Percentiles rank a stretch among this genome's conserved stretches.
Evolutionary conservation across 129 eudicot species (phyloP).

Genomic region (Centrapalus pauciflorus): DNA sequence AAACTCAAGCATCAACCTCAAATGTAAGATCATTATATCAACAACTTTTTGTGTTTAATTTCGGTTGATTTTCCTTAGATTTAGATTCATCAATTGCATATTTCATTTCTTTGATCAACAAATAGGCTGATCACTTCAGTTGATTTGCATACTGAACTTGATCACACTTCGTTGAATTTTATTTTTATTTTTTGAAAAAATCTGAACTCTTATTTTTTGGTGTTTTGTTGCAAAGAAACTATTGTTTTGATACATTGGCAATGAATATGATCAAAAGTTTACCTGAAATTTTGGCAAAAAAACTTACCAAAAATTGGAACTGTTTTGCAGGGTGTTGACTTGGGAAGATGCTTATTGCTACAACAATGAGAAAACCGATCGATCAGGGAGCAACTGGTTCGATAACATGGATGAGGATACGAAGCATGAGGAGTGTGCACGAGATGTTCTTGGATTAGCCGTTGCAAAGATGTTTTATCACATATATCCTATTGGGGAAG

Average conservation of each 20-base stretch:
- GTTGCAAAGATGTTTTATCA: constrained; percentile 83
- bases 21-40: constrained; percentile 52
- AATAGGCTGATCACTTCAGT: no score
- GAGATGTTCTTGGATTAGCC: constrained; percentile 65
- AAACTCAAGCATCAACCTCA: constrained; percentile 64
- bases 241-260: no score
- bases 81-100: not conserved
- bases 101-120: no score
- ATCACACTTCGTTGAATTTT: no score
- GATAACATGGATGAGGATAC: constrained; percentile 26
- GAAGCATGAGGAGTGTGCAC: constrained; percentile 33
- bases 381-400: constrained; percentile 31
- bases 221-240: no score
- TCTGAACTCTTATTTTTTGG: no score
- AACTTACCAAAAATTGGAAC: not conserved
- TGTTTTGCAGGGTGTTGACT: constrained; percentile 60
- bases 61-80: not conserved
- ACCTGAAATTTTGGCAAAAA: not conserved
- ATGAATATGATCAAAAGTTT: no score
- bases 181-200: no score
- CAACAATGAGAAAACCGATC: constrained; percentile 22
- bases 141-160: no score
- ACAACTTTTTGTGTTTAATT: not conserved
- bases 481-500: constrained; percentile 82
- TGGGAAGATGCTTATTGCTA: constrained; percentile 82